A percentile compares a stretch with the other conserved stretches of the same genome.
Conservation (phyloP, 768 basidiomycete species). For the Auricularia auricula-judae region DNA sequence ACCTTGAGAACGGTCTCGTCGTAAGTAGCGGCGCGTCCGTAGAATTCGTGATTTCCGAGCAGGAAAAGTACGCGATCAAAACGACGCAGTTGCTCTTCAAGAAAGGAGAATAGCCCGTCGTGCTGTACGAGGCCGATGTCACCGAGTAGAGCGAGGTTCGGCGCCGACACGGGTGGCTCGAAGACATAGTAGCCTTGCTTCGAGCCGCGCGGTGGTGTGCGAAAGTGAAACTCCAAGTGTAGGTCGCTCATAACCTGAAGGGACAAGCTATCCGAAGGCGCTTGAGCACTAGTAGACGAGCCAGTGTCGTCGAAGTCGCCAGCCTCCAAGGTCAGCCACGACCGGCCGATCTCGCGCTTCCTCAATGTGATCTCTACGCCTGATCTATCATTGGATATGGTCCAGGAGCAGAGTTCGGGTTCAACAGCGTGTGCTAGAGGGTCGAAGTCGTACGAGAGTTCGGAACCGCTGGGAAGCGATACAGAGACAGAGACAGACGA, state of each 20-base stretch:
- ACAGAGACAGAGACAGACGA: background rate
- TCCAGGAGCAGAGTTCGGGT: background rate
- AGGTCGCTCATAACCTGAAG: conserved; percentile 23
- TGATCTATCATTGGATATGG: background rate
- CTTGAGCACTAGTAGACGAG: background rate
- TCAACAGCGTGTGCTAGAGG: background rate
- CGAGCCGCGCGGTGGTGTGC: background rate
- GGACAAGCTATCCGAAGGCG: background rate
- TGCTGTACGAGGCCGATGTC: conserved; percentile 25
- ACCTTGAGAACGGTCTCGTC: background rate
- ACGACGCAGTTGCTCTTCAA: conserved; percentile 18
- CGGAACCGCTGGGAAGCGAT: background rate
- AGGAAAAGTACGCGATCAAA: conserved; percentile 25
- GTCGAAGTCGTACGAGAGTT: background rate
- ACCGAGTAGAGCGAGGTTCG: conserved; percentile 25
- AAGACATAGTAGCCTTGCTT: conserved; percentile 17
- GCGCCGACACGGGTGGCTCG: conserved; percentile 11
- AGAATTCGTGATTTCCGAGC: conserved; percentile 23
- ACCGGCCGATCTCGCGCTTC: background rate
- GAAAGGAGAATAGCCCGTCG: conserved; percentile 22
- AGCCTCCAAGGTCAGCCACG: background rate
- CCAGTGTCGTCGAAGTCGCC: background rate
- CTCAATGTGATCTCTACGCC: background rate
- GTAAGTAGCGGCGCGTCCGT: conserved; percentile 3
- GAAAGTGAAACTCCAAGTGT: conserved; percentile 18